Percentiles rank a stretch among this genome's conserved stretches.
phyloP scores from a whole-genome alignment of 192 early-diverging fungal species.

The Backusella mclennaniae region DNA sequence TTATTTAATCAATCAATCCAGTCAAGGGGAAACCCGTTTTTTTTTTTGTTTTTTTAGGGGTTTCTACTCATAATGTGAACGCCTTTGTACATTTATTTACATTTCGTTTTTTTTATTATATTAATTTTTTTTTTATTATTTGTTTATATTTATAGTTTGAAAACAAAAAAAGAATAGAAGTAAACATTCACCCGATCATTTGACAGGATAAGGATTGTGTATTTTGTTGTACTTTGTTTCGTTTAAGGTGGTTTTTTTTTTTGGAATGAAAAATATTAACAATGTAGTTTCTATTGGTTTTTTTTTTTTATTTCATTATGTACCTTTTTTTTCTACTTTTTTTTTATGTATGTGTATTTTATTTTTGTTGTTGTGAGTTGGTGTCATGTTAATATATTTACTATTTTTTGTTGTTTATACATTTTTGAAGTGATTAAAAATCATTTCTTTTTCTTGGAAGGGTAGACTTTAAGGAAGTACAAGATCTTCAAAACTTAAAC shows the following conservation, averaged over 20 bases:
- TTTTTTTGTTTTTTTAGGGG: background rate
- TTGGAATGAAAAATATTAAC: too few relatives aligned
- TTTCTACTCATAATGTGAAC: too few relatives aligned
- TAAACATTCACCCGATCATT: background rate
- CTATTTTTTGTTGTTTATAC: background rate
- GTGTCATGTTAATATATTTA: background rate
- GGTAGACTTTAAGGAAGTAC: background rate
- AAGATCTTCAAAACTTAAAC: constrained; percentile 6
- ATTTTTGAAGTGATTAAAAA: background rate
- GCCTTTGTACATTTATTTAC: background rate
- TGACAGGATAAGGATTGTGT: background rate
- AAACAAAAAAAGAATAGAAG: background rate
- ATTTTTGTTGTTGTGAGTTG: too few relatives aligned
- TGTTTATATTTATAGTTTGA: background rate
- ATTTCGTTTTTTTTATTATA: background rate
- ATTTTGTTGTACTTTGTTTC: too few relatives aligned
- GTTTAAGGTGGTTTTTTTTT: too few relatives aligned
- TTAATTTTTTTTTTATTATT: background rate
- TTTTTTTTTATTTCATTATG: too few relatives aligned
- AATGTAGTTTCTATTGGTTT: too few relatives aligned
- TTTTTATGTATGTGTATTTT: too few relatives aligned
- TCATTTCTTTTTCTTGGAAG: background rate
- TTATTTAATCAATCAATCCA: background rate
- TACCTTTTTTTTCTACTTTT: too few relatives aligned
- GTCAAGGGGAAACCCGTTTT: background rate